Conservation (phyloP, 1,284 basidiomycete genomes). For the Golubevia pallescens region DNA sequence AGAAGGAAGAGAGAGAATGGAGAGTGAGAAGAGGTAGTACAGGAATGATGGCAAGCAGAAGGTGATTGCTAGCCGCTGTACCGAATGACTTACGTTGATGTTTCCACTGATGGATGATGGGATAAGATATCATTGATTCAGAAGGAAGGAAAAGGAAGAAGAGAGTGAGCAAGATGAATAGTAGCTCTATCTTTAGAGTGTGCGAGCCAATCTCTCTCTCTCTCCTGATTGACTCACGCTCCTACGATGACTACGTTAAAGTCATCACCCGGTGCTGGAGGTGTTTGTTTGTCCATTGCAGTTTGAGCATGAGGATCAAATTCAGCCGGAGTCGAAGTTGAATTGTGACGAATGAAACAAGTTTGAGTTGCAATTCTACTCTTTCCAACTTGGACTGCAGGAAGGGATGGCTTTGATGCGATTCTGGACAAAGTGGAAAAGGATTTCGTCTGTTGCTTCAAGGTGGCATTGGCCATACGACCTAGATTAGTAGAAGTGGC, state of each 20-base stretch:
- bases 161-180: neutral
- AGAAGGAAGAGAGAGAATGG: too few species aligned
- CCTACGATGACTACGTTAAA: slow-evolving; percentile 63
- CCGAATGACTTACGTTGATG: slow-evolving; percentile 41
- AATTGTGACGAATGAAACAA: neutral
- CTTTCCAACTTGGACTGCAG: too few species aligned
- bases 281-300: slow-evolving; percentile 61
- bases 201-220: neutral
- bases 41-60: neutral
- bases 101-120: slow-evolving; percentile 22
- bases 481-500: too few species aligned
- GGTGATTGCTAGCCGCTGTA: too few species aligned
- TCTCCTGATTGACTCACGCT: slow-evolving; percentile 18
- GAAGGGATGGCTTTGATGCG: too few species aligned
- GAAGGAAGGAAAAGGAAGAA: neutral
- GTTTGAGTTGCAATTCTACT: too few species aligned
- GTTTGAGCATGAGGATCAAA: slow-evolving; percentile 52
- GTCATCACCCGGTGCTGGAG: slow-evolving; percentile 56
- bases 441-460: too few species aligned
- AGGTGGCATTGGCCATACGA: too few species aligned
- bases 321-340: slow-evolving; percentile 12
- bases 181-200: neutral
- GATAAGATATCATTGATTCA: neutral
- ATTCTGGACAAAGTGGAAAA: too few species aligned
- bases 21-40: neutral